A percentile compares a stretch with the other conserved stretches of the same genome.
phyloP scores from a whole-genome alignment of 257 asterid species.

The Solanum sitiens region DNA sequence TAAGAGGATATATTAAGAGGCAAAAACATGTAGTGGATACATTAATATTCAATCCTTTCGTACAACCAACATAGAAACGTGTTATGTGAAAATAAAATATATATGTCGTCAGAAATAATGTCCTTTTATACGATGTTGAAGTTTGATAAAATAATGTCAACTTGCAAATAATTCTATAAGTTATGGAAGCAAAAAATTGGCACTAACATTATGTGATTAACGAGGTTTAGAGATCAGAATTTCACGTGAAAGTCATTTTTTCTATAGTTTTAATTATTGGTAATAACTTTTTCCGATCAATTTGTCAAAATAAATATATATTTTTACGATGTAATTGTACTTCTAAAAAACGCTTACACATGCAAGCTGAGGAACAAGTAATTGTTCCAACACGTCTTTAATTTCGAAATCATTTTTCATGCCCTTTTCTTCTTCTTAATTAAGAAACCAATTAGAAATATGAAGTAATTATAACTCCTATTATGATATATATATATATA shows the following conservation, averaged over 20 bases:
- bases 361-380: neutral
- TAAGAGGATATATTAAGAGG: neutral
- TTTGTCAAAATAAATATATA: neutral
- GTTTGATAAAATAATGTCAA: neutral
- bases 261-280: neutral
- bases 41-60: neutral
- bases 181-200: neutral
- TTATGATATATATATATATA: too few relatives aligned
- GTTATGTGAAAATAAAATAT: neutral
- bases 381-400: neutral
- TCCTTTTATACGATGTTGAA: neutral
- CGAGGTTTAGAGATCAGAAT: neutral
- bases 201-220: neutral
- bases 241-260: neutral
- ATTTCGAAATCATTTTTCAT: neutral
- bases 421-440: neutral
- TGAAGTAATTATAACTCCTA: neutral
- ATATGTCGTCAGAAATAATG: neutral
- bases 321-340: neutral
- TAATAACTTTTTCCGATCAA: neutral
- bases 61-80: neutral
- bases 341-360: neutral
- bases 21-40: neutral
- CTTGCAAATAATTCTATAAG: neutral
- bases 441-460: neutral